Base-by-base conservation (phyloP, 495 filamentous ascomycete species). In the Penicillium angulare region DNA sequence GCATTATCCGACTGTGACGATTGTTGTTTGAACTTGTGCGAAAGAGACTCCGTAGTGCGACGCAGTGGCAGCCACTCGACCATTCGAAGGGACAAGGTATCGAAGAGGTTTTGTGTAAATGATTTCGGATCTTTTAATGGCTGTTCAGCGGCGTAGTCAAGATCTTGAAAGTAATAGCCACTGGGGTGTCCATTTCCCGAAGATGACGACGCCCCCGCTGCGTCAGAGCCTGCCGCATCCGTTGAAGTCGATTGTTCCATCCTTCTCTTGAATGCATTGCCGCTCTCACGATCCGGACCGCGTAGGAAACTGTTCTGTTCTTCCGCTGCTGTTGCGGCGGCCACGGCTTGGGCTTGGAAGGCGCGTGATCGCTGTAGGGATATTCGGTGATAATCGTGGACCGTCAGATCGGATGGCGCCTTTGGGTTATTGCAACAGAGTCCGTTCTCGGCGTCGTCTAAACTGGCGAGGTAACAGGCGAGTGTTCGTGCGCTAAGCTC, bases 51-150 rank as follows among this genome's bases (percentile, higher is more conserved):
- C 2, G 56, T 55, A 17, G 68, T 48, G 41, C 73, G 63, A 56
- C 70, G 60, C 8, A 86, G 79, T 12, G 85, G 82, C 31, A 88
- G 71, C 86, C 86, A 91, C 64, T 91, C 88, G 22, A 92, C 70
- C 83, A 92, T 88, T 47, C 85, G 85, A 53, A 90, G 76, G 4
- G 89, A 79, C 34, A 84, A 74, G 3, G 89, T 90, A 53, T 86
- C 86, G 58, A 92, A 92, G 3, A 93, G 72, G 50, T 87, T 87
- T 38, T 90, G 90, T 7, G 87, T 86, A 55, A 95, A 92, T 1
- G 89, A 92, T 52, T 88, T 86, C 16, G 89, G 86, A 60, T 95
- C 89, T 57, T 86, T 90, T 56, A 79, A 76, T 7, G 71, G 66
- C 35, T 82, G 78, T 78, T 80, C 35, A 42, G 61, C 26, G 27